Conservation (phyloP, 345 rosid genomes). For the Ceriops decandra region DNA sequence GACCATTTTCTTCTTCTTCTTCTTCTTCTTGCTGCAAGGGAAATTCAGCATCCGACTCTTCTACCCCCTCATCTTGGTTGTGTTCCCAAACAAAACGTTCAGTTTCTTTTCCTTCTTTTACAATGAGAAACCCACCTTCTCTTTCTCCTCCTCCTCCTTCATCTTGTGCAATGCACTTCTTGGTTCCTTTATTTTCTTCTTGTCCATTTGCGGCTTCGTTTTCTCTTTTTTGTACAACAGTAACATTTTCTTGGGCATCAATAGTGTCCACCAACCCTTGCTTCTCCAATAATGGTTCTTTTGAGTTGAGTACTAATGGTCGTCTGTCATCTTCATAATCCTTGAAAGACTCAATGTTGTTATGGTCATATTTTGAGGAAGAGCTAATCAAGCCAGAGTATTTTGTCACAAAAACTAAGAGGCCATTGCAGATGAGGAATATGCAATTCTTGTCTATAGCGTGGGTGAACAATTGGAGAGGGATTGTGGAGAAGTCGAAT, state of each 20-base stretch:
- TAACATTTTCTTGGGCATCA: conserved; percentile 7
- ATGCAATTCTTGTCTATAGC: conserved; percentile 62
- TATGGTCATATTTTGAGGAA: conserved; percentile 14
- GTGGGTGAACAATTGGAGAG: conserved; percentile 43
- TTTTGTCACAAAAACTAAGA: conserved; percentile 62
- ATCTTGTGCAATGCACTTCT: background rate
- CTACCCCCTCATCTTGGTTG: conserved; percentile 14
- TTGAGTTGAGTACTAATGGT: conserved; percentile 2
- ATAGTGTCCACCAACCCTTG: conserved; percentile 15
- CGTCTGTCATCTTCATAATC: conserved; percentile 14
- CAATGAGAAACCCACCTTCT: background rate
- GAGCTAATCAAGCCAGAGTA: conserved; percentile 44
- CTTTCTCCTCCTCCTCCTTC: background rate
- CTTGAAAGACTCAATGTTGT: conserved; percentile 19
- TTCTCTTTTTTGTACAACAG: background rate
- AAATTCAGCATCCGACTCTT: conserved; percentile 18
- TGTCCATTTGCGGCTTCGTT: background rate
- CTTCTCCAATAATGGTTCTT: conserved; percentile 23
- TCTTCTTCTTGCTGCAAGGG: conserved; percentile 9
- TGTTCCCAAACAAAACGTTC: background rate
- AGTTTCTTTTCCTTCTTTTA: background rate
- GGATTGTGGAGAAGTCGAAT: conserved; percentile 37
- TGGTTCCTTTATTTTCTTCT: background rate
- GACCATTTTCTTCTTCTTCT: conserved; percentile 24
- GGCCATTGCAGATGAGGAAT: conserved; percentile 80